Conservation (phyloP, 805 yeast species). For the Kluyveromyces nonfermentans region DNA sequence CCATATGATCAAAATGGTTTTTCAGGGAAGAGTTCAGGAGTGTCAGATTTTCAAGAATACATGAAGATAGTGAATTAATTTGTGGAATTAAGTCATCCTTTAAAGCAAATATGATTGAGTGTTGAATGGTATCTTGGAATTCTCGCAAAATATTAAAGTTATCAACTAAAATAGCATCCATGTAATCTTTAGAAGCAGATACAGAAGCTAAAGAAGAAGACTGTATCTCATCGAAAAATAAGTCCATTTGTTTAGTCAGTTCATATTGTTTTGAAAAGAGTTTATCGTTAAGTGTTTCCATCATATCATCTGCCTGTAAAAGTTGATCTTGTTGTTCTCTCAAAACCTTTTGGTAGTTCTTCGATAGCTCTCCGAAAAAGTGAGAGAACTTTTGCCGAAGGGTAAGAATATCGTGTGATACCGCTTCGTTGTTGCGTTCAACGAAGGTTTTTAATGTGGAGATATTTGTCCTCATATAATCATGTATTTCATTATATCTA, state of each 20-base stretch:
- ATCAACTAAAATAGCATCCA: background rate
- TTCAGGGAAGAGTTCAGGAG: constrained; percentile 5
- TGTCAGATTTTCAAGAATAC: constrained; percentile 10
- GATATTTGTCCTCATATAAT: background rate
- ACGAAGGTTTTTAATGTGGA: constrained; percentile 1
- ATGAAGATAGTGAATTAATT: constrained; percentile 27
- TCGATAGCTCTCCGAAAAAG: constrained; percentile 21
- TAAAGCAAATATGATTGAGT: constrained; percentile 8
- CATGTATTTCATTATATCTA: background rate
- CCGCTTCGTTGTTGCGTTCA: constrained; percentile 13
- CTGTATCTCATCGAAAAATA: background rate
- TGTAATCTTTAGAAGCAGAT: background rate
- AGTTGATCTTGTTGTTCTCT: constrained; percentile 3
- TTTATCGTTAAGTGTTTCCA: background rate
- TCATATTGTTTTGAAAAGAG: background rate
- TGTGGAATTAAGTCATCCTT: constrained; percentile 17
- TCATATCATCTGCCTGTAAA: background rate
- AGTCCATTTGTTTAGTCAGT: background rate
- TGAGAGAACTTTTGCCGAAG: background rate
- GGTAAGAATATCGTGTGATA: background rate
- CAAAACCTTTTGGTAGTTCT: constrained; percentile 8
- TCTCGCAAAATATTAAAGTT: background rate
- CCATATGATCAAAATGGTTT: constrained; percentile 13
- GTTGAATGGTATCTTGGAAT: constrained; percentile 7
- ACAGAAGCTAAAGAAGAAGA: background rate